Percentiles rank a stretch among this genome's conserved stretches.
phyloP scores from a whole-genome alignment of 441 rosid species.

The Adansonia gregorii region DNA sequence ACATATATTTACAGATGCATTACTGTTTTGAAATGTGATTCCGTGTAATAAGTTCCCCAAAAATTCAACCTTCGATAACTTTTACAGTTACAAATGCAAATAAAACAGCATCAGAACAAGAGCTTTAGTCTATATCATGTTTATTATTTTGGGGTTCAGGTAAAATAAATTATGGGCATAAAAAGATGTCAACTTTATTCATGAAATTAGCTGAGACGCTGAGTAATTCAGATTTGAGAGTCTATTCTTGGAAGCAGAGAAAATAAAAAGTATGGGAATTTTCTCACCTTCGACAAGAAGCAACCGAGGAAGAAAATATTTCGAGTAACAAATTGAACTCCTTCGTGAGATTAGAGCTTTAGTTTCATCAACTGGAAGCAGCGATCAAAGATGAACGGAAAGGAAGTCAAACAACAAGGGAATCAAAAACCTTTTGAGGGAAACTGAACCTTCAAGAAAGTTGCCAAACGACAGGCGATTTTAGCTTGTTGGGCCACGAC shows the following conservation, averaged over 20 bases:
- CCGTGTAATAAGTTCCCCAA: background rate
- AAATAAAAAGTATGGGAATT: background rate
- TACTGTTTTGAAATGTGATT: background rate
- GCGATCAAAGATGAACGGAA: conserved; percentile 6
- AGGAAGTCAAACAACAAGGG: background rate
- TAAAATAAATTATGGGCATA: background rate
- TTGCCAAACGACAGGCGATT: background rate
- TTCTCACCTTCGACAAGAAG: conserved; percentile 19
- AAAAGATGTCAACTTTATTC: background rate
- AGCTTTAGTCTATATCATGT: background rate
- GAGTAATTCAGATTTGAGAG: conserved; percentile 6
- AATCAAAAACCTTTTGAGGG: background rate
- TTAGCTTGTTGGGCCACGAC: background rate
- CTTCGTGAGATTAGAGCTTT: background rate
- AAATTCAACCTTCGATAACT: background rate
- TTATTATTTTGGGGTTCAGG: background rate
- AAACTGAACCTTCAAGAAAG: background rate
- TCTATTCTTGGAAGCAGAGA: background rate
- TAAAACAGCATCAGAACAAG: background rate
- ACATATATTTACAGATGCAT: background rate
- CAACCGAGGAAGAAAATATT: background rate
- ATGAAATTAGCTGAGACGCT: background rate
- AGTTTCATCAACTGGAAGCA: conserved; percentile 1
- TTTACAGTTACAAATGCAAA: background rate
- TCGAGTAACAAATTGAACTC: background rate